Evolutionary conservation across 805 yeast species (phyloP), one percentile per base, ranked within the genome.

Genomic region (Saccharomycopsis oosterbeekiorum): DNA sequence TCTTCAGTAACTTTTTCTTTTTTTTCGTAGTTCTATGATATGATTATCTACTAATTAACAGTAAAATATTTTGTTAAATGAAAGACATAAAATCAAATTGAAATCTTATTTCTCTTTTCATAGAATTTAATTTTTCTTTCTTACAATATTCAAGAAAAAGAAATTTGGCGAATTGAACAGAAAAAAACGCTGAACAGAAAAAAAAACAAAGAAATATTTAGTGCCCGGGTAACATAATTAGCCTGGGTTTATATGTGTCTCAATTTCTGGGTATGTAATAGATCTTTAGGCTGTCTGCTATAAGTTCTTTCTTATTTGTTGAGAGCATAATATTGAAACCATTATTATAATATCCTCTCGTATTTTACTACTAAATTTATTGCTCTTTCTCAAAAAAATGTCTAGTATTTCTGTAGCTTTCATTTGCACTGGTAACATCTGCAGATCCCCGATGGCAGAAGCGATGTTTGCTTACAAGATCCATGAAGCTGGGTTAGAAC

Each of bases 381-480:
- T 42, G n/a, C 26, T 17, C 14, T 47, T 47, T 2, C 24, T 47
- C 17, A 14, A 47, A 21, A 24, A 26, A 24, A 47, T 47, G 53
- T 21, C 53, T 12, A 14, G 26, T 42, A 15, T 60, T 6, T 60
- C 62, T 1, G 63, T 61, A 17, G 63, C 63, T 2, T 61, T 61
- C 34, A 55, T 61, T 15, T 61, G 63, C 19, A 61, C 63, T 2
- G 63, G 63, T 29, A 61, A 61, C 56, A 61, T 61, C n/a, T 61
- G 63, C 55, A 60, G 63, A 36, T 61, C 63, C 4, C 57, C 63
- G 10, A 61, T 61, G 63, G 63, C 63, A 6, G 63, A 61, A 41
- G 63, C 59, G 14, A 36, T 61, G 26, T 61, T 61, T 34, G 60
- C 63, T 26, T 51, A 61, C 40, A 61, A 61, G 50, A 40, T 61